Evolutionary conservation across 106 monocot species (phyloP).

Genomic region (Dioscorea zingiberensis): DNA sequence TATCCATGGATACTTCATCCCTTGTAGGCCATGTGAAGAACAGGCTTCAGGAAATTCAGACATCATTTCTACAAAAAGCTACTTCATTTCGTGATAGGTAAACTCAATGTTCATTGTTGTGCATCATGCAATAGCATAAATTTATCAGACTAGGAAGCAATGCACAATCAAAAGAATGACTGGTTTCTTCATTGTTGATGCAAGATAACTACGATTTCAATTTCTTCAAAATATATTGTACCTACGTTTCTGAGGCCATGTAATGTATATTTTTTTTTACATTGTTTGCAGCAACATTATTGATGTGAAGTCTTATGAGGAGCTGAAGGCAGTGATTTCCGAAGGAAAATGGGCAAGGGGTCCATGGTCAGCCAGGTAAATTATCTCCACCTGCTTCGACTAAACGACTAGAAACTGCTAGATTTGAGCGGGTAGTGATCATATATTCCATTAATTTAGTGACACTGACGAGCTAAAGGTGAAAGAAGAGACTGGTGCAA

Average conservation of each 20-base stretch:
- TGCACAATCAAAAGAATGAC: no score
- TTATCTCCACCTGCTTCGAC: background rate
- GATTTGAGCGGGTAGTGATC: no score
- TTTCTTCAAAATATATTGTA: no score
- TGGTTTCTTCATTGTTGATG: no score
- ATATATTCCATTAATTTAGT: slow-evolving; percentile 15
- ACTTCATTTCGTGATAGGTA: slow-evolving; percentile 87
- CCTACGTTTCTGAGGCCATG: no score
- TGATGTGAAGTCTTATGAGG: slow-evolving; percentile 82
- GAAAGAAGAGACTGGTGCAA: slow-evolving; percentile 96
- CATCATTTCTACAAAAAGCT: slow-evolving; percentile 67
- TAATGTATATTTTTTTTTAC: no score
- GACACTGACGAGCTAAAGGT: slow-evolving; percentile 80
- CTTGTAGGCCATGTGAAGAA: slow-evolving; percentile 55
- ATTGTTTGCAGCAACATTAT: slow-evolving; percentile 72
- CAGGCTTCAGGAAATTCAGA: slow-evolving; percentile 79
- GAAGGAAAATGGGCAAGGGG: slow-evolving; percentile 95
- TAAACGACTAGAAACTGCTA: no score
- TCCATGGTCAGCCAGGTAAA: slow-evolving; percentile 92
- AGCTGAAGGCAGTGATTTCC: slow-evolving; percentile 71
- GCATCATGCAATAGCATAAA: no score
- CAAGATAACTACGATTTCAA: no score
- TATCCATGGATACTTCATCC: slow-evolving; percentile 73
- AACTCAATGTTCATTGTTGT: no score
- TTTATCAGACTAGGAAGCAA: no score